Percentiles rank a stretch among this genome's conserved stretches.
Evolutionary conservation across 75 land plant species (phyloP).

Genomic region (Cupressus sempervirens): DNA sequence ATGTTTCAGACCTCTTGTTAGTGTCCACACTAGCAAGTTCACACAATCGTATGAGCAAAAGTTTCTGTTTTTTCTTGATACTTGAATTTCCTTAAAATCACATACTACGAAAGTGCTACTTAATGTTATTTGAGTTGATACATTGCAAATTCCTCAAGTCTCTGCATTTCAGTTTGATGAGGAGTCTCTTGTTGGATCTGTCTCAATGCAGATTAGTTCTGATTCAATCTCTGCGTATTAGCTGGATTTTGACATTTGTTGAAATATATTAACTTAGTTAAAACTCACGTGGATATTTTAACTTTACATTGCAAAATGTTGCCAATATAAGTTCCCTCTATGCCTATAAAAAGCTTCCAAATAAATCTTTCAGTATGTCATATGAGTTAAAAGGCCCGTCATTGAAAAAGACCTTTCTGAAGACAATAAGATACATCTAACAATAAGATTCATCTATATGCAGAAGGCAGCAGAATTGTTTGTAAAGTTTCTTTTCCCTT

Average conservation of each 20-base stretch:
- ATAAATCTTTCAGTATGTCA: not conserved
- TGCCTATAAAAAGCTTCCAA: not conserved
- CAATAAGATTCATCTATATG: not conserved
- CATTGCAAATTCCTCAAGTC: not conserved
- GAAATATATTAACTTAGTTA: not conserved
- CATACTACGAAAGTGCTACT: not conserved
- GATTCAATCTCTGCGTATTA: not conserved
- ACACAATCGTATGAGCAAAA: not conserved
- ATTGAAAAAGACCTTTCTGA: not conserved
- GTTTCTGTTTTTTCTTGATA: not conserved
- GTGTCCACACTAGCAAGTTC: not conserved
- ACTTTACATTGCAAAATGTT: not conserved
- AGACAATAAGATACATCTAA: not conserved
- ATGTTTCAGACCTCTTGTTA: not conserved
- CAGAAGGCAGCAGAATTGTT: not conserved
- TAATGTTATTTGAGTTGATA: not conserved
- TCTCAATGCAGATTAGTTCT: not conserved
- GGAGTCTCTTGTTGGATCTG: not conserved
- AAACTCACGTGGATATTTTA: not conserved
- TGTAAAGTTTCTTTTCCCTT: not conserved
- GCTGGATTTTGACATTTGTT: conserved; percentile 1
- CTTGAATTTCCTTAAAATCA: not conserved
- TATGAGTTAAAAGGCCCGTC: not conserved
- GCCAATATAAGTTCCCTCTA: not conserved
- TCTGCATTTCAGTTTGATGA: not conserved